phyloP scores from a whole-genome alignment of 1,139 yeast species.

The Lizanozyma gosingica region DNA sequence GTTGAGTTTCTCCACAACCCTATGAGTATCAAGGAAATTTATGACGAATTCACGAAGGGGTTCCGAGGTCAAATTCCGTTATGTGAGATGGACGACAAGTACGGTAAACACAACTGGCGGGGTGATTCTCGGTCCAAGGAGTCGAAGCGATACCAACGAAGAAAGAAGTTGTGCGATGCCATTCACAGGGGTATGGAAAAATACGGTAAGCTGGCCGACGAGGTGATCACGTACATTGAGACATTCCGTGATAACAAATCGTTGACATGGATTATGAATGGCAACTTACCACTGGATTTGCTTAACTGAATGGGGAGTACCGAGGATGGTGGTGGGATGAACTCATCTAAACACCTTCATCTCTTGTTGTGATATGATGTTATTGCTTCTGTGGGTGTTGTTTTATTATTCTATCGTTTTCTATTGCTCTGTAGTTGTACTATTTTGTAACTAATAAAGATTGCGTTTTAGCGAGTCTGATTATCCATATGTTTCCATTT shows the following conservation, averaged over 20 bases:
- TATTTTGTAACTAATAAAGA: no score
- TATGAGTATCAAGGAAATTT: conserved; percentile 36
- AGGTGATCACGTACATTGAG: conserved; percentile 34
- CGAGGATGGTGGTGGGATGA: no score
- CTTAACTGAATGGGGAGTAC: conserved; percentile 1
- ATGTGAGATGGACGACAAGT: conserved; percentile 34
- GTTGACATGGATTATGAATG: conserved; percentile 44
- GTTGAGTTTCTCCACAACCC: conserved; percentile 39
- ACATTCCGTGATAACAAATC: conserved; percentile 36
- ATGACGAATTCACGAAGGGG: conserved; percentile 39
- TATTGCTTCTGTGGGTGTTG: no score
- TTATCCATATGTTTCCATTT: no score
- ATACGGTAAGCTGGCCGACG: conserved; percentile 35
- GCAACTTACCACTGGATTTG: conserved; percentile 35
- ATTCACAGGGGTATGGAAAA: conserved; percentile 34
- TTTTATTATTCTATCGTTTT: not conserved
- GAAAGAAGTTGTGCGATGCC: conserved; percentile 39
- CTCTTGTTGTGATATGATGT: no score
- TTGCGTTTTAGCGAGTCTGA: no score
- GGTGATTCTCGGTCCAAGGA: conserved; percentile 43
- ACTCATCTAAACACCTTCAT: no score
- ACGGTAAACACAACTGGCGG: conserved; percentile 40
- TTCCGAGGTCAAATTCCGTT: conserved; percentile 39
- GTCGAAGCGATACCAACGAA: conserved; percentile 35
- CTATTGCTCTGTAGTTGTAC: not conserved